phyloP scores from a whole-genome alignment of 129 eudicot species.

The Erigeron canadensis region DNA sequence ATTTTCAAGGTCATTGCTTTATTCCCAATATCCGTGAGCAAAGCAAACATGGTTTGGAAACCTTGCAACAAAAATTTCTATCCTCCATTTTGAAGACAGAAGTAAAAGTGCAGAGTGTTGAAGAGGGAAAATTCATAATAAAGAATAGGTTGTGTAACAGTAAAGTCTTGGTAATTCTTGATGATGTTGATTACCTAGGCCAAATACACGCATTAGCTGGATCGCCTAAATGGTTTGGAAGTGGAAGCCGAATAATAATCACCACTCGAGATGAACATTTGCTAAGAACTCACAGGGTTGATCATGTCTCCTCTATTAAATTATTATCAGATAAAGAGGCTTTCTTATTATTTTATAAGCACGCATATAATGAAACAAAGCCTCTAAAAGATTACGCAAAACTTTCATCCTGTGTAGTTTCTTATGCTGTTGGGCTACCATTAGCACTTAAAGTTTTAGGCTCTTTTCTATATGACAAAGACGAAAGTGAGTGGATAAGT shows the following conservation, averaged over 20 bases:
- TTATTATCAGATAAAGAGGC: neutral
- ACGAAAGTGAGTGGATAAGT: neutral
- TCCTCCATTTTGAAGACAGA: no score
- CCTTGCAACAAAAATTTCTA: no score
- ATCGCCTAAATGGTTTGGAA: neutral
- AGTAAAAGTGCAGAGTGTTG: no score
- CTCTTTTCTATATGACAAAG: neutral
- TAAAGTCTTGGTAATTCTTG: neutral
- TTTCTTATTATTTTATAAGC: neutral
- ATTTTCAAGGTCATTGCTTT: no score
- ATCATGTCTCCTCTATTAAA: neutral
- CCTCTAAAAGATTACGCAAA: neutral
- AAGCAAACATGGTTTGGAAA: no score
- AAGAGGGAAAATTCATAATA: no score
- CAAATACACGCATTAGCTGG: neutral
- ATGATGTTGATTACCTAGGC: neutral
- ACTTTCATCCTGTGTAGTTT: neutral
- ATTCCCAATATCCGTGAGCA: no score
- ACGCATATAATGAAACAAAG: neutral
- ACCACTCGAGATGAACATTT: constrained; percentile 6
- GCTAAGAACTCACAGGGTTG: neutral
- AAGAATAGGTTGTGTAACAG: neutral
- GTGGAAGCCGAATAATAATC: neutral
- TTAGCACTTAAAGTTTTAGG: neutral
- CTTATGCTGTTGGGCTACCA: neutral